Evolutionary conservation across 257 asterid species (phyloP), one percentile per base, ranked within the genome.

Genomic region (Salvia miltiorrhiza): DNA sequence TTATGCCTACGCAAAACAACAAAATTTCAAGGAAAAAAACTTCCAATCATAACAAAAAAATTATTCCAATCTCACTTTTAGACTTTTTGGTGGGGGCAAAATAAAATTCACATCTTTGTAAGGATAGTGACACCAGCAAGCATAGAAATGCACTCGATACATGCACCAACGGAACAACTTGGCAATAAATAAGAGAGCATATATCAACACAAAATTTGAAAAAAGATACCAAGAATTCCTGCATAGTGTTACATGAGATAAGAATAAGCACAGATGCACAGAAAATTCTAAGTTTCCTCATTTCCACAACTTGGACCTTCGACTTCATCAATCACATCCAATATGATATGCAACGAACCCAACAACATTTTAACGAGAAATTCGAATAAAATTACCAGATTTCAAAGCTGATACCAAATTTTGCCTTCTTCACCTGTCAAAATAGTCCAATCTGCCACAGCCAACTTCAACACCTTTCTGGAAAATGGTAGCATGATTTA

Each of bases 51-150:
- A 20, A 64, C 9, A 53, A 7, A 5, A 49, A 35, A n/a, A 45
- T 53, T 37, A 32, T 43, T 55, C 53, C 44, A 50, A 43, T 43
- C 50, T 73, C 10, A 54, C 50, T 19, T 58, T 49, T 21, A 24
- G 56, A 71, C 70, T 49, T 50, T n/a, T 63, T 1, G 20, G 28
- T 21, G 4, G 57, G 67, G 32, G 41, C 13, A 43, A 50, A 63
- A 63, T 19, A 17, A 30, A 16, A 64, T 55, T 28, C 45, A 63
- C 76, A 13, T 73, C 67, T 54, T 72, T 44, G 53, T n/a, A 56
- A 69, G 9, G 72, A 76, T 11, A 69, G 63, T 45, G 80, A 76
- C 57, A 56, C 28, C 63, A 30, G 23, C 20, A 43, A 28, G 23
- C 55, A 69, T 20, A 63, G 41, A 72, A 35, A 44, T 45, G 40